Evolutionary conservation across 345 rosid genomes (phyloP).

Genomic region (Citrus reticulata): DNA sequence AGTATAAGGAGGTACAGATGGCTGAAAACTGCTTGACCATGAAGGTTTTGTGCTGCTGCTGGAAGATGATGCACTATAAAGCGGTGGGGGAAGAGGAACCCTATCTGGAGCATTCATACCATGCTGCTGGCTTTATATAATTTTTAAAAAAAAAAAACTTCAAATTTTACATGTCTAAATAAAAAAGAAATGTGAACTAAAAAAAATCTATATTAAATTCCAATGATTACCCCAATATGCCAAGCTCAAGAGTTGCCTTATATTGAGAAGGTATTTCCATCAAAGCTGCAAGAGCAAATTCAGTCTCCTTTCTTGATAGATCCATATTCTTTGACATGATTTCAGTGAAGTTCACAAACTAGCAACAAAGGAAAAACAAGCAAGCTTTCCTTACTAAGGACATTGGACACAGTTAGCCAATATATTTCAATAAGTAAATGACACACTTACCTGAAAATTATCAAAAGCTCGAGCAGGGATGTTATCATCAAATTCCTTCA

Average conservation of each 20-base stretch:
- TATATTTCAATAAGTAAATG: neutral
- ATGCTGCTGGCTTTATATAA: conserved; percentile 25
- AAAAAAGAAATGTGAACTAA: neutral
- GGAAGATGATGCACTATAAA: conserved; percentile 34
- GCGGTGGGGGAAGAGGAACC: conserved; percentile 74
- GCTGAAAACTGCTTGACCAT: conserved; percentile 38
- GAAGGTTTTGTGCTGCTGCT: conserved; percentile 31
- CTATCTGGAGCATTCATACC: conserved; percentile 45
- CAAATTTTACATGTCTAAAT: neutral
- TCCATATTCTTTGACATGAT: conserved; percentile 70
- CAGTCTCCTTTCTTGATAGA: conserved; percentile 63
- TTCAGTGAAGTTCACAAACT: conserved; percentile 90
- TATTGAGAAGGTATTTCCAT: conserved; percentile 96
- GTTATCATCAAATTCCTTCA: conserved; percentile 93
- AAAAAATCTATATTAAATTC: neutral
- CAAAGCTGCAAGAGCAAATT: conserved; percentile 78
- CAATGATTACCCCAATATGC: conserved; percentile 56
- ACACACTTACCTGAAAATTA: conserved; percentile 64
- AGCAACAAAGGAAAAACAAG: conserved; percentile 9
- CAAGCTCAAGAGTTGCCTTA: conserved; percentile 75
- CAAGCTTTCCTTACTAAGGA: neutral
- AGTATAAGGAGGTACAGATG: conserved; percentile 20
- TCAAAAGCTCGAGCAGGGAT: conserved; percentile 85
- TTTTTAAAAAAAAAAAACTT: neutral
- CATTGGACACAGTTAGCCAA: neutral